Percentiles rank a stretch among this genome's conserved stretches.
These are phyloP conservation scores for Davidsoniella neocaledoniae DNA, from an alignment of 2,329 filamentous ascomycete species.

Conservation along the genomic window DNA sequence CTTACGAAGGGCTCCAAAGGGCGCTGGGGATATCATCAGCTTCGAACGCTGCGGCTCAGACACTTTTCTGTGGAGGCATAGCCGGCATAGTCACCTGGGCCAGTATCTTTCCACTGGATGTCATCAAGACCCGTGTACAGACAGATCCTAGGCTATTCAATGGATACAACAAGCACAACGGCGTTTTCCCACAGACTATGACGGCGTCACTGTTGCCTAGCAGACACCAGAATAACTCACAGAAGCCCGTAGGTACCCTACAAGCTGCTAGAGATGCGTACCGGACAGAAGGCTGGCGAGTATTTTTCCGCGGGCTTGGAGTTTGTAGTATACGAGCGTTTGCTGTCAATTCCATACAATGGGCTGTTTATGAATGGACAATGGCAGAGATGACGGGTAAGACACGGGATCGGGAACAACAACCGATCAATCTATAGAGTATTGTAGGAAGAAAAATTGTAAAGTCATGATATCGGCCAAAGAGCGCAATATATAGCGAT, in stretches of 20 bases:
- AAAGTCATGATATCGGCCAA: no score
- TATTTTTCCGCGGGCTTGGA: constrained; percentile 59
- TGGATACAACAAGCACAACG: constrained; percentile 11
- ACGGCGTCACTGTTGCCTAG: constrained; percentile 20
- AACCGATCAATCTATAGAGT: neutral
- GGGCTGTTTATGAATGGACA: constrained; percentile 81
- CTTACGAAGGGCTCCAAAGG: constrained; percentile 61
- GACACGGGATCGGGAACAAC: neutral
- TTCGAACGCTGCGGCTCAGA: constrained; percentile 37
- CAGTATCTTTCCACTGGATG: constrained; percentile 78
- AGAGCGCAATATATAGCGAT: no score
- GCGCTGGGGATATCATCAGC: constrained; percentile 22
- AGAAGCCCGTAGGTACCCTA: constrained; percentile 32
- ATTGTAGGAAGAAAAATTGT: no score
- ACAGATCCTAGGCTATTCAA: constrained; percentile 4
- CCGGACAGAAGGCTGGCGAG: constrained; percentile 36
- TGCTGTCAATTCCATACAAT: constrained; percentile 83
- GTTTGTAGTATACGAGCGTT: constrained; percentile 79
- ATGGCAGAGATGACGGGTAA: constrained; percentile 38
- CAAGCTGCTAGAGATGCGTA: constrained; percentile 52
- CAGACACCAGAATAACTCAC: constrained; percentile 13
- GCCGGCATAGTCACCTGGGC: constrained; percentile 81
- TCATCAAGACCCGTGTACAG: constrained; percentile 86
- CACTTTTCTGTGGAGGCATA: constrained; percentile 69
- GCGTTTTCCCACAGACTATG: neutral